These are phyloP conservation scores for Pseudocercospora macadamiae DNA, from an alignment of 2,329 filamentous ascomycete species.

Conservation along the genomic window DNA sequence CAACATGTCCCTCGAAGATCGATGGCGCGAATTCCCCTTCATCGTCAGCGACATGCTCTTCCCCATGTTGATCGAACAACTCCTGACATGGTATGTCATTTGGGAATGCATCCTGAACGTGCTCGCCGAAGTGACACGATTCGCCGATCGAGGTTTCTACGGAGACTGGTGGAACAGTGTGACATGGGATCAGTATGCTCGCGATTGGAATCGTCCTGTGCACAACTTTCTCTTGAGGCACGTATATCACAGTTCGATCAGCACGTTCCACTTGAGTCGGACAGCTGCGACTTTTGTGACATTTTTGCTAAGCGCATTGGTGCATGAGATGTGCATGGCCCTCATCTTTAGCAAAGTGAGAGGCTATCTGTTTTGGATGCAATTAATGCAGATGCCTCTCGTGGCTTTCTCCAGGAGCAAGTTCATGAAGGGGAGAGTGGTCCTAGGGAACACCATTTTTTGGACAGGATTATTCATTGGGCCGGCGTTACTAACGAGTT, in stretches of 20 bases:
- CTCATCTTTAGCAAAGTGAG: constrained; percentile 77
- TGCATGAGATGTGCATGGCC: constrained; percentile 80
- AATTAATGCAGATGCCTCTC: constrained; percentile 74
- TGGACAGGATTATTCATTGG: constrained; percentile 80
- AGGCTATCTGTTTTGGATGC: constrained; percentile 72
- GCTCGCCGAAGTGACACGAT: constrained; percentile 73
- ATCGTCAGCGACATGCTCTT: constrained; percentile 76
- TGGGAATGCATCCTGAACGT: constrained; percentile 72
- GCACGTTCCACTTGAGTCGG: constrained; percentile 69
- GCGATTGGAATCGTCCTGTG: constrained; percentile 81
- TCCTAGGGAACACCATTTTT: constrained; percentile 73
- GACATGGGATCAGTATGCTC: constrained; percentile 74
- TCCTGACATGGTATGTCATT: constrained; percentile 79
- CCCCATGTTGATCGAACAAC: constrained; percentile 76
- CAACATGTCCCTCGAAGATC: constrained; percentile 61
- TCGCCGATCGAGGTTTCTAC: constrained; percentile 60
- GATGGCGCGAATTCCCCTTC: constrained; percentile 72
- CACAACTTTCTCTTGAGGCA: constrained; percentile 77
- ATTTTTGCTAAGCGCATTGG: constrained; percentile 70
- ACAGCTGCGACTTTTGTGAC: constrained; percentile 74
- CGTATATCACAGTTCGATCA: constrained; percentile 78
- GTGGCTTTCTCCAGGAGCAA: constrained; percentile 68
- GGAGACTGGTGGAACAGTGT: constrained; percentile 51
- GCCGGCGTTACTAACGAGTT: constrained; percentile 63
- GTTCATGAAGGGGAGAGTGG: constrained; percentile 64